A percentile compares a stretch with the other conserved stretches of the same genome.
These are phyloP conservation scores for Scutellaria minor DNA, from an alignment of 257 asterid species.

Conservation along the genomic window DNA sequence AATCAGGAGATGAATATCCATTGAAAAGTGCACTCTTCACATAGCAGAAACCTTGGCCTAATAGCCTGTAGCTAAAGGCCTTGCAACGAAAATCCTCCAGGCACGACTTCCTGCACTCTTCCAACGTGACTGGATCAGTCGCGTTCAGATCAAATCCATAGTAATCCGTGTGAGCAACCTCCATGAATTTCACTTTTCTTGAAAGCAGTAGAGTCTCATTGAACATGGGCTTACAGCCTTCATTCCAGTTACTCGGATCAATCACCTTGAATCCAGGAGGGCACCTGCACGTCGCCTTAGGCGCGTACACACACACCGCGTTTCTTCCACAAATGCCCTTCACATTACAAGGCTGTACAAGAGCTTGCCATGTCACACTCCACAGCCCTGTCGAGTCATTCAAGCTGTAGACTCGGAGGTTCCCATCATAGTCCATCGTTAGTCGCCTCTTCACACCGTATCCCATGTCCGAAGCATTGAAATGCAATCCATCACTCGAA, in stretches of 20 bases:
- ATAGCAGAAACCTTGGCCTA: constrained; percentile 55
- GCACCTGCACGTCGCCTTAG: constrained; percentile 52
- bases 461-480: constrained; percentile 63
- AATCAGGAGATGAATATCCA: constrained; percentile 57
- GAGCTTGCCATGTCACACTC: constrained; percentile 66
- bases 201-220: constrained; percentile 32
- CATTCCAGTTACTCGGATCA: constrained; percentile 54
- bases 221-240: constrained; percentile 58
- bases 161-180: constrained; percentile 60
- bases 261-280: constrained; percentile 56
- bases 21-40: constrained; percentile 59
- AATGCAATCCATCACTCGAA: constrained; percentile 58
- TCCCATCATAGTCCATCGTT: constrained; percentile 69
- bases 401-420: constrained; percentile 67
- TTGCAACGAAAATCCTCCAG: constrained; percentile 45
- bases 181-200: constrained; percentile 48
- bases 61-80: constrained; percentile 57
- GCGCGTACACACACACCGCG: constrained; percentile 56
- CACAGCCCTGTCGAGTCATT: constrained; percentile 58
- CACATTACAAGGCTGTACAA: constrained; percentile 53
- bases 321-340: constrained; percentile 72
- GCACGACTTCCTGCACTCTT: constrained; percentile 48
- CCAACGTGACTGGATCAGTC: constrained; percentile 36
- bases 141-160: constrained; percentile 64
- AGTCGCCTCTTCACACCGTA: constrained; percentile 56